Percentiles rank a stretch among this genome's conserved stretches.
Evolutionary conservation across 1,284 basidiomycete genomes (phyloP).

Genomic region (Ganoderma sp.): DNA sequence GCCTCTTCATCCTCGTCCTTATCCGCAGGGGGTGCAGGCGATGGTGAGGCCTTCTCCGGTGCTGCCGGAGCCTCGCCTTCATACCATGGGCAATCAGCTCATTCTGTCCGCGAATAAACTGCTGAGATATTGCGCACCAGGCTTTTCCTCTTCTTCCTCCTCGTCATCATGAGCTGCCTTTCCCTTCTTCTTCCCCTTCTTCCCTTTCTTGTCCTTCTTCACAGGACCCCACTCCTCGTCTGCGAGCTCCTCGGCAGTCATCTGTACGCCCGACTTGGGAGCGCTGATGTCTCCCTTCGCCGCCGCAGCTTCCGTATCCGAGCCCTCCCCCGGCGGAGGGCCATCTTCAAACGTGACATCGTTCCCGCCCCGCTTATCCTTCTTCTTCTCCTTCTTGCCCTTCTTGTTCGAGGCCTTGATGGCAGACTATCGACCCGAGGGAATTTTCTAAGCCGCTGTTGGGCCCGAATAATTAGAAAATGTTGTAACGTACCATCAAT

Average conservation of each 20-base stretch:
- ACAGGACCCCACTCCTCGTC: slow-evolving; percentile 72
- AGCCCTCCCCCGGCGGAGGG: slow-evolving; percentile 42
- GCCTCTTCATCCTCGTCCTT: slow-evolving; percentile 44
- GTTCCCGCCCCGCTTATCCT: slow-evolving; percentile 59
- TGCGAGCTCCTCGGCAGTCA: slow-evolving; percentile 68
- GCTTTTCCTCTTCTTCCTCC: slow-evolving; percentile 42
- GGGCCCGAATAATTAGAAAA: too few species aligned
- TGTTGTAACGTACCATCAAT: slow-evolving; percentile 70
- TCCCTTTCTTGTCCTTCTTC: slow-evolving; percentile 60
- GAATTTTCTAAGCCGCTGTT: neutral
- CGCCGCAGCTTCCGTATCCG: slow-evolving; percentile 44
- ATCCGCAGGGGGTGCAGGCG: slow-evolving; percentile 38
- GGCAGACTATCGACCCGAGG: slow-evolving; percentile 36
- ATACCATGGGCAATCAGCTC: neutral
- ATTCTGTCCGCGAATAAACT: neutral
- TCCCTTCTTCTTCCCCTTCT: slow-evolving; percentile 65
- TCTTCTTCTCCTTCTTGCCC: slow-evolving; percentile 74
- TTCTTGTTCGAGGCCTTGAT: slow-evolving; percentile 62
- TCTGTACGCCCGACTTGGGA: slow-evolving; percentile 51
- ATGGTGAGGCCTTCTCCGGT: slow-evolving; percentile 35
- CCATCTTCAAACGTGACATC: slow-evolving; percentile 45
- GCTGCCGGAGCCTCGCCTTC: slow-evolving; percentile 18
- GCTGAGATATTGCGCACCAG: slow-evolving; percentile 17
- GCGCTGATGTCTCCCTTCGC: slow-evolving; percentile 45
- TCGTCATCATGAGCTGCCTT: slow-evolving; percentile 49